phyloP scores from a whole-genome alignment of 768 basidiomycete species.

The Baorangia bicolor region DNA sequence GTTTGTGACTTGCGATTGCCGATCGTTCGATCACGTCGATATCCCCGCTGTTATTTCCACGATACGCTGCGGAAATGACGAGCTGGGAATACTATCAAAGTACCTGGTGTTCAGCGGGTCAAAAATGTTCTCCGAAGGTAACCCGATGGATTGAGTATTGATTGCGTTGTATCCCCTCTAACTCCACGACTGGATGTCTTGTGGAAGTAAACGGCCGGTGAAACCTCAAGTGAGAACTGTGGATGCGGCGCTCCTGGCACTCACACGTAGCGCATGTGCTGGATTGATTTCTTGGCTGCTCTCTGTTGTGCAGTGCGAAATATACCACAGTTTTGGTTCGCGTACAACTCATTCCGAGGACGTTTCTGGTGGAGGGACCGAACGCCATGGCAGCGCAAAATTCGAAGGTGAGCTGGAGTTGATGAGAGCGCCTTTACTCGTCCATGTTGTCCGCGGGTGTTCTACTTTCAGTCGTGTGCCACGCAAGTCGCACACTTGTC shows the following conservation, averaged over 20 bases:
- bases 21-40: not conserved
- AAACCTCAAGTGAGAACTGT: not conserved
- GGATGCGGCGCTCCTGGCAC: not conserved
- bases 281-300: not conserved
- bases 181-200: slow-evolving; percentile 7
- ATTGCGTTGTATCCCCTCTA: slow-evolving; percentile 16
- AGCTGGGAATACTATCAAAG: not conserved
- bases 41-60: not conserved
- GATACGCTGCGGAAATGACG: not conserved
- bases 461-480: not conserved
- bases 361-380: not conserved
- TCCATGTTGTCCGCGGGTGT: not conserved
- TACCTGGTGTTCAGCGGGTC: not conserved
- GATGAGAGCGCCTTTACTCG: not conserved
- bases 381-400: not conserved
- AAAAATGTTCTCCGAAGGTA: not conserved
- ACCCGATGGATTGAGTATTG: not conserved
- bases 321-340: not conserved
- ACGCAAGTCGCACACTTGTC: not conserved
- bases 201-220: not conserved
- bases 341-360: not conserved
- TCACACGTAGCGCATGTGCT: not conserved
- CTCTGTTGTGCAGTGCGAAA: not conserved
- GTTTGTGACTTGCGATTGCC: not conserved
- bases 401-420: not conserved